These are phyloP conservation scores for Casuarina cunninghamiana DNA, from an alignment of 306 rosid species.

Conservation along the genomic window DNA sequence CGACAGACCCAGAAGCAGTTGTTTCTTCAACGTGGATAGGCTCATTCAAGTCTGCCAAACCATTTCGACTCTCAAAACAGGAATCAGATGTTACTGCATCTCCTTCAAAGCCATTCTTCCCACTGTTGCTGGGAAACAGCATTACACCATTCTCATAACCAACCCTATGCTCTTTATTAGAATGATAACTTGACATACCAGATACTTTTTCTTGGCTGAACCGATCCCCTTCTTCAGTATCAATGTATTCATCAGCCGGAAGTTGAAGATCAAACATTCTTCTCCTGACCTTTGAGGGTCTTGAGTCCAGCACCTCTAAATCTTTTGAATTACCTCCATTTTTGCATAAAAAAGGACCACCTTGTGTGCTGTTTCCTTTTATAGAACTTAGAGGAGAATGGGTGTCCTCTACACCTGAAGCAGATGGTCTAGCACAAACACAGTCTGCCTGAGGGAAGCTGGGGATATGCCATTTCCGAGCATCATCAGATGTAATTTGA, in stretches of 20 bases:
- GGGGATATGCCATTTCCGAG: conserved; percentile 58
- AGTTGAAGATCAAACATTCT: conserved; percentile 87
- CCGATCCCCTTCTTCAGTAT: conserved; percentile 83
- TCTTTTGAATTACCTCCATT: conserved; percentile 62
- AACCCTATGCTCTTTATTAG: conserved; percentile 42
- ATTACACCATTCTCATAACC: conserved; percentile 41
- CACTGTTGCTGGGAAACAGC: conserved; percentile 41
- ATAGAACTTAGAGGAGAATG: conserved; percentile 60
- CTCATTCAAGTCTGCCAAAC: conserved; percentile 84
- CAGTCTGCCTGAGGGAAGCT: conserved; percentile 53
- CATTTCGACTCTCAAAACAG: conserved; percentile 45
- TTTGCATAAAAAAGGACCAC: conserved; percentile 51
- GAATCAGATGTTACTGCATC: conserved; percentile 49
- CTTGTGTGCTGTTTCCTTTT: conserved; percentile 51
- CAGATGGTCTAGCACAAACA: conserved; percentile 43
- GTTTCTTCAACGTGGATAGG: conserved; percentile 74
- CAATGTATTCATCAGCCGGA: conserved; percentile 80
- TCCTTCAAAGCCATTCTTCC: conserved; percentile 41
- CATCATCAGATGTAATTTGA: conserved; percentile 58
- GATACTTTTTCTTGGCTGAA: conserved; percentile 56
- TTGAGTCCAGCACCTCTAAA: conserved; percentile 63
- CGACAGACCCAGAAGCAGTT: conserved; percentile 45
- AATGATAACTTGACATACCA: conserved; percentile 38
- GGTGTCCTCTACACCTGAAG: conserved; percentile 63
- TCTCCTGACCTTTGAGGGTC: conserved; percentile 78